phyloP scores from a whole-genome alignment of 371 early-diverging fungal genomes.

The Apophysomyces trapeziformis region DNA sequence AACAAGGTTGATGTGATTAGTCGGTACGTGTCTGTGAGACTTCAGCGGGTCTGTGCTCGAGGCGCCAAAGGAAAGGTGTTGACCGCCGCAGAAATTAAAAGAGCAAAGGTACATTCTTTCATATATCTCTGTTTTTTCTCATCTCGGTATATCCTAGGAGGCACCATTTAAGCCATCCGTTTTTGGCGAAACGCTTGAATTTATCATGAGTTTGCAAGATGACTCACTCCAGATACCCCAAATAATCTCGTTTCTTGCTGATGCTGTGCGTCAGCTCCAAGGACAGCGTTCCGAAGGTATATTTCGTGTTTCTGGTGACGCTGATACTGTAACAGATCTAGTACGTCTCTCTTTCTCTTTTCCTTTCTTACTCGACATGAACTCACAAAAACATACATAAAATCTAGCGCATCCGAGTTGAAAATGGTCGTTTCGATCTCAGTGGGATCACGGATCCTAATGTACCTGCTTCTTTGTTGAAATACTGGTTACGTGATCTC shows the following conservation, averaged over 20 bases:
- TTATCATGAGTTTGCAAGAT: conserved; percentile 76
- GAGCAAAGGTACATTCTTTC: conserved; percentile 61
- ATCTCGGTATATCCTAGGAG: conserved; percentile 40
- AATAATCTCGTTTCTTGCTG: conserved; percentile 85
- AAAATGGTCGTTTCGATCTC: conserved; percentile 80
- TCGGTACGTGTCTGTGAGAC: conserved; percentile 62
- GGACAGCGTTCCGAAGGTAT: conserved; percentile 92
- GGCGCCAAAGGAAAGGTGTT: conserved; percentile 87
- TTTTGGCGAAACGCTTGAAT: conserved; percentile 90
- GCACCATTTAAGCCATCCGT: conserved; percentile 90
- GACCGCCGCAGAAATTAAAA: conserved; percentile 79
- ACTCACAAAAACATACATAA: not conserved
- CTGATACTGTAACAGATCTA: conserved; percentile 83
- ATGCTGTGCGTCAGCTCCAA: conserved; percentile 75
- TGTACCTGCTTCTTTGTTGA: conserved; percentile 91
- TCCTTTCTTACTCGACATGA: not conserved
- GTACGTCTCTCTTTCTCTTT: conserved; percentile 42
- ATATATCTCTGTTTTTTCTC: not conserved
- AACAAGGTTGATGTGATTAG: conserved; percentile 62
- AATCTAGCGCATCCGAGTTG: conserved; percentile 71
- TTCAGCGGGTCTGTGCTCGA: conserved; percentile 71
- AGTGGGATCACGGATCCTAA: conserved; percentile 83
- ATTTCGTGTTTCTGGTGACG: conserved; percentile 97
- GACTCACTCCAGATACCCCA: conserved; percentile 67
- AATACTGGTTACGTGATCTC: conserved; percentile 94